Conservation (phyloP, 257 asterid genomes). For the Linaria vulgaris region DNA sequence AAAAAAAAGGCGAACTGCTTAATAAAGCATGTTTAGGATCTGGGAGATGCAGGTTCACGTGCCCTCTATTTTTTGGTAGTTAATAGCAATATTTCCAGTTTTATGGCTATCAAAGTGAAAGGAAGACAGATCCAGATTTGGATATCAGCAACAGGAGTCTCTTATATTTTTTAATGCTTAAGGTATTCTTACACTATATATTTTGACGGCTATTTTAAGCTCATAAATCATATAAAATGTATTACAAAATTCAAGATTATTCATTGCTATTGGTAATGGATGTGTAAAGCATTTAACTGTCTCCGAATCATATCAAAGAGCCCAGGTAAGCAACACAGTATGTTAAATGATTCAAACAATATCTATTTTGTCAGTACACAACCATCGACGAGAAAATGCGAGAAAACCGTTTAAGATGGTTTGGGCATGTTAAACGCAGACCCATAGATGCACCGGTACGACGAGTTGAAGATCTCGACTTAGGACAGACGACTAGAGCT, state of each 20-base stretch:
- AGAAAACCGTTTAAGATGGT: no score
- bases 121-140: slow-evolving; percentile 15
- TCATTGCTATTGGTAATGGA: slow-evolving; percentile 2
- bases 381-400: no score
- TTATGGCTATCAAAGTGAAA: slow-evolving; percentile 3
- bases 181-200: not conserved
- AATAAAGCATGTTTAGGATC: not conserved
- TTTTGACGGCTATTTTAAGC: slow-evolving; percentile 5
- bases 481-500: no score
- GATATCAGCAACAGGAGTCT: slow-evolving; percentile 6
- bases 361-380: slow-evolving; percentile 10
- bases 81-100: slow-evolving; percentile 15
- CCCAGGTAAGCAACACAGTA: slow-evolving; percentile 1
- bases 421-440: no score
- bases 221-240: not conserved
- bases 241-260: slow-evolving; percentile 8
- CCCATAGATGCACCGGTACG: no score
- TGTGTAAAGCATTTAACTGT: slow-evolving; percentile 16
- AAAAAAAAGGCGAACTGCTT: slow-evolving; percentile 1
- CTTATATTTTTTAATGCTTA: not conserved
- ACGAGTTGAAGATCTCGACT: no score
- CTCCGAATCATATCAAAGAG: not conserved
- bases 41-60: not conserved
- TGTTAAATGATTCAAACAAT: not conserved
- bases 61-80: not conserved